These are phyloP conservation scores for Pythium phragmiticola DNA, from an alignment of 352 stramenopile genomes.

Conservation along the genomic window DNA sequence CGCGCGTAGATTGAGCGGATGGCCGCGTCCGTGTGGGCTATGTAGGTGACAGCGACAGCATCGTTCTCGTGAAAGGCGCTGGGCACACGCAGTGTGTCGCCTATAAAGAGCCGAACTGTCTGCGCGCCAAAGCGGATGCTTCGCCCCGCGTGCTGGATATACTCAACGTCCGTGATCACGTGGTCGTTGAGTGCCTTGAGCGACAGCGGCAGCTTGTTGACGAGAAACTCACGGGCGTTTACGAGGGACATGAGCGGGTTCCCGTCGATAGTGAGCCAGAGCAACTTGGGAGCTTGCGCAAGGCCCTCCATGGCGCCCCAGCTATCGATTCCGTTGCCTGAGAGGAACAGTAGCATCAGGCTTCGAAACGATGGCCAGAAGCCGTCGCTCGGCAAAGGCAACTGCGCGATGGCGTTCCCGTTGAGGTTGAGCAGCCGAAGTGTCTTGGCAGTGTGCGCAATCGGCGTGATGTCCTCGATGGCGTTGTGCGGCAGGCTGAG, in stretches of 20 bases:
- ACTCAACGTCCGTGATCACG: slow-evolving; percentile 62
- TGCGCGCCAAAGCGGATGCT: slow-evolving; percentile 41
- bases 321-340: slow-evolving; percentile 45
- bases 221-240: slow-evolving; percentile 59
- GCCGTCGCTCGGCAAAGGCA: slow-evolving; percentile 28
- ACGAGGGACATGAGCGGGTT: slow-evolving; percentile 61
- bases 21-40: slow-evolving; percentile 29
- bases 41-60: slow-evolving; percentile 35
- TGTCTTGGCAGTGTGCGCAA: slow-evolving; percentile 38
- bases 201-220: slow-evolving; percentile 61
- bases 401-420: slow-evolving; percentile 47
- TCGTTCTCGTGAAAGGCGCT: slow-evolving; percentile 53
- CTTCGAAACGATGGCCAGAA: slow-evolving; percentile 59
- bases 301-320: slow-evolving; percentile 57
- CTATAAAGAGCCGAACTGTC: slow-evolving; percentile 29
- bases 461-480: slow-evolving; percentile 52
- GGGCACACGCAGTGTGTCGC: slow-evolving; percentile 36
- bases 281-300: slow-evolving; percentile 35
- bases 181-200: slow-evolving; percentile 63
- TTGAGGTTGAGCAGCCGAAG: slow-evolving; percentile 60
- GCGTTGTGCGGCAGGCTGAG: slow-evolving; percentile 65
- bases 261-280: slow-evolving; percentile 57
- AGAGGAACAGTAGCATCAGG: slow-evolving; percentile 59
- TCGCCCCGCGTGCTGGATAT: slow-evolving; percentile 42
- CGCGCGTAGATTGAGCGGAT: slow-evolving; percentile 32